Conservation (phyloP, 257 asterid genomes). For the Henckelia pumila region DNA sequence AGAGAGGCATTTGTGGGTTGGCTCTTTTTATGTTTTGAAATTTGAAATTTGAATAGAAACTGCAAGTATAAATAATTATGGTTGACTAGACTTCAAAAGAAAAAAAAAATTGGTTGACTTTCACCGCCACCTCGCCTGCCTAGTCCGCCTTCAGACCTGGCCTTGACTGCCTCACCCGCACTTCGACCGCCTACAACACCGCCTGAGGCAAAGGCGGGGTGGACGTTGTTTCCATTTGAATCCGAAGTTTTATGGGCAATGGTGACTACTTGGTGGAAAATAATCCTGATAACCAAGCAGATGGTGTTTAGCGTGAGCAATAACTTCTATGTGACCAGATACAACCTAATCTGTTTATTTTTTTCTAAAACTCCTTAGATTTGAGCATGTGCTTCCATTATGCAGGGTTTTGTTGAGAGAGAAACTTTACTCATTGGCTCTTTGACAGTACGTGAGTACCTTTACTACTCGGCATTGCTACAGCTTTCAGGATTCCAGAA, state of each 20-base stretch:
- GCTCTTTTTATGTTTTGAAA: no score
- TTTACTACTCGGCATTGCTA: slow-evolving; percentile 91
- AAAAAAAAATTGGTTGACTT: no score
- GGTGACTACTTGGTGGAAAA: slow-evolving; percentile 3
- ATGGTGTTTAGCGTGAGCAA: neutral
- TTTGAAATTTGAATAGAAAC: no score
- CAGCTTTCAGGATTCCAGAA: slow-evolving; percentile 91
- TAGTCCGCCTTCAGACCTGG: no score
- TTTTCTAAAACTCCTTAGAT: slow-evolving; percentile 1
- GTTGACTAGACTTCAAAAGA: no score
- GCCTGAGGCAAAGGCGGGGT: no score
- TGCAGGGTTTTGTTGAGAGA: slow-evolving; percentile 89
- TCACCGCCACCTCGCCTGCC: no score
- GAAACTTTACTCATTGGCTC: slow-evolving; percentile 91
- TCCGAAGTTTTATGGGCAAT: slow-evolving; percentile 4
- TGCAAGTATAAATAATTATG: no score
- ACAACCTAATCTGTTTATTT: neutral
- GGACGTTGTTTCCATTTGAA: slow-evolving; percentile 14
- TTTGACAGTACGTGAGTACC: slow-evolving; percentile 97
- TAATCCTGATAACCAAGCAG: slow-evolving; percentile 6
- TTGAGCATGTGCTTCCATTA: slow-evolving; percentile 26
- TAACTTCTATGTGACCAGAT: neutral
- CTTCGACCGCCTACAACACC: no score
- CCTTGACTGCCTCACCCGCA: no score
- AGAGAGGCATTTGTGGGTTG: no score